Percentiles rank a stretch among this genome's conserved stretches.
These are phyloP conservation scores for Alternaria ethzedia DNA, from an alignment of 2,329 filamentous ascomycete species.

Conservation along the genomic window DNA sequence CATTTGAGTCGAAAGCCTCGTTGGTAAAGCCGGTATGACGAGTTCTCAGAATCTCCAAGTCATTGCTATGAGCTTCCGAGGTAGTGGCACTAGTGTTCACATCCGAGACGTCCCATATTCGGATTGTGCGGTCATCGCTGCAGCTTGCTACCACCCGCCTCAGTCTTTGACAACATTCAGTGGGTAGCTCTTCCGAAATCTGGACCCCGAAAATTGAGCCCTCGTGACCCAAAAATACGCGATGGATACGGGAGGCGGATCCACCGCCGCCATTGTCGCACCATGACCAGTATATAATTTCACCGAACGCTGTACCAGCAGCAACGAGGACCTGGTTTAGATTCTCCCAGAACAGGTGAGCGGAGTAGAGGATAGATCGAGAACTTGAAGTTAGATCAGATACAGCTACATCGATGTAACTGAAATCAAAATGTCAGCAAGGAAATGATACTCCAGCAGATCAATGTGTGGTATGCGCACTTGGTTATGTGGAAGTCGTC, in stretches of 20 bases:
- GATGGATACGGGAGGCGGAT: constrained; percentile 53
- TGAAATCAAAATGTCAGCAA: constrained; percentile 9
- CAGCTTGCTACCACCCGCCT: constrained; percentile 82
- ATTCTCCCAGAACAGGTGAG: constrained; percentile 71
- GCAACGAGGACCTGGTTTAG: constrained; percentile 72
- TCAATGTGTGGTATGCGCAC: constrained; percentile 1
- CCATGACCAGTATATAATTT: constrained; percentile 89
- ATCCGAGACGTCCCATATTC: constrained; percentile 82
- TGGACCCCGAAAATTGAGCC: constrained; percentile 92
- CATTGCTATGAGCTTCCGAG: constrained; percentile 30
- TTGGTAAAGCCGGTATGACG: constrained; percentile 56
- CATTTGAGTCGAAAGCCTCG: constrained; percentile 29
- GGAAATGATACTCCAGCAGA: background rate
- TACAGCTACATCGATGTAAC: constrained; percentile 41
- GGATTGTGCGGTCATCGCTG: constrained; percentile 90
- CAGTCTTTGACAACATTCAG: constrained; percentile 43
- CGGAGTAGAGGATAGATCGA: constrained; percentile 86
- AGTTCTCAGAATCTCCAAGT: constrained; percentile 28
- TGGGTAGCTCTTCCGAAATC: constrained; percentile 62
- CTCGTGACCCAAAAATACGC: constrained; percentile 74
- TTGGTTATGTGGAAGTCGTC: background rate
- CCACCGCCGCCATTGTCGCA: constrained; percentile 39
- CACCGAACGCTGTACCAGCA: constrained; percentile 91
- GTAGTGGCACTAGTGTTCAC: constrained; percentile 10
- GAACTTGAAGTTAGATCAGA: constrained; percentile 68